Percentiles rank a stretch among this genome's conserved stretches.
Evolutionary conservation across 2,329 filamentous ascomycete genomes (phyloP).

Genomic region (Diaporthe sp.): DNA sequence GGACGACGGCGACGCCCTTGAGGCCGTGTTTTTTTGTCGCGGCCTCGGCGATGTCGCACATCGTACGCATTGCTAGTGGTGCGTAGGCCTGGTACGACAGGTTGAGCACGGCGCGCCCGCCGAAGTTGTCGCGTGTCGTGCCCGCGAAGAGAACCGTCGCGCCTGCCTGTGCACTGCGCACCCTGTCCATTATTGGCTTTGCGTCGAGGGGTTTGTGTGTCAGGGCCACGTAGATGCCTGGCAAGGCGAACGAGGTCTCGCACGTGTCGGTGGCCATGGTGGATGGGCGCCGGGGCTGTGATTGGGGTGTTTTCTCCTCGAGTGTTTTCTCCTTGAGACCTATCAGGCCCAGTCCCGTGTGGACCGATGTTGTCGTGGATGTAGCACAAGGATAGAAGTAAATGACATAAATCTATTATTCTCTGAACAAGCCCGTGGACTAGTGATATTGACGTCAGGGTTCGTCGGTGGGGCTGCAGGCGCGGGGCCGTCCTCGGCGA

Average conservation of each 20-base stretch:
- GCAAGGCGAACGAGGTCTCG: not conserved
- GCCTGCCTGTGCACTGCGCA: slow-evolving; percentile 78
- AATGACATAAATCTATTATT: not conserved
- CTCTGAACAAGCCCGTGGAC: not conserved
- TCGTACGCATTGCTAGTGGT: slow-evolving; percentile 75
- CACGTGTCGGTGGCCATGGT: slow-evolving; percentile 39
- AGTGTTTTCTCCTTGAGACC: not conserved
- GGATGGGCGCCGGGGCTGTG: not conserved
- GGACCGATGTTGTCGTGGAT: not conserved
- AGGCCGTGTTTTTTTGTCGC: slow-evolving; percentile 72
- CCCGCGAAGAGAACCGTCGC: slow-evolving; percentile 83
- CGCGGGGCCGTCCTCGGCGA: slow-evolving; percentile 13
- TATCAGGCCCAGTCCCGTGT: not conserved
- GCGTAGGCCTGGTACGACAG: slow-evolving; percentile 82
- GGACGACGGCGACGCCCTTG: slow-evolving; percentile 80
- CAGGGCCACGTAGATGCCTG: slow-evolving; percentile 71
- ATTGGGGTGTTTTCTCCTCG: too few species aligned
- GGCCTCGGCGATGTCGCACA: slow-evolving; percentile 70
- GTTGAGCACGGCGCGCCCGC: slow-evolving; percentile 75
- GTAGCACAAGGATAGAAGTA: not conserved
- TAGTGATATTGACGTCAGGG: not conserved
- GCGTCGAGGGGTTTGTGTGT: slow-evolving; percentile 71
- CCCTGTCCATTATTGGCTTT: slow-evolving; percentile 68
- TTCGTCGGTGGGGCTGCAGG: not conserved
- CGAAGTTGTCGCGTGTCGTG: slow-evolving; percentile 82